Evolutionary conservation across 2,329 filamentous ascomycete genomes (phyloP), one percentile per base, ranked within the genome.

Genomic region (Penicillium thymicola): DNA sequence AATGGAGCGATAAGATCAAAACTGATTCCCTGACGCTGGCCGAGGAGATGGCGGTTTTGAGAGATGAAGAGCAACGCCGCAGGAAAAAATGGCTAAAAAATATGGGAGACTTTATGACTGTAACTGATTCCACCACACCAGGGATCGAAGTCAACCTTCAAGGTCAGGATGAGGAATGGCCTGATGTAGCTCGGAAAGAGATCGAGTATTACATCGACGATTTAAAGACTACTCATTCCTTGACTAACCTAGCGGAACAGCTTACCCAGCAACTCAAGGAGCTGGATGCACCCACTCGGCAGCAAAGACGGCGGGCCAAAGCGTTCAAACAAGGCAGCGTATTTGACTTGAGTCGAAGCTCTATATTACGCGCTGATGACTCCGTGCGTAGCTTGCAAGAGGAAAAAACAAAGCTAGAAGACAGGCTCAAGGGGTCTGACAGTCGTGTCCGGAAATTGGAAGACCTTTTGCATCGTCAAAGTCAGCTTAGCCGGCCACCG

Each of bases 281-380:
- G 52, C 80, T 97, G 14, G 87, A 87, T 70, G 85, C 83, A 54
- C 92, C 93, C 3, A 94, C 90, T 0, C 91, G 89, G 65, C 90
- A 94, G 71, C 92, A 96, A 70, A 85, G 87, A 59, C 92, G 91
- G 73, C 85, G 91, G 55, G 85, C 94, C 7, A 96, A 93, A 72
- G 92, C 91, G 5, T 97, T 99, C 79, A 97, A 97, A 71, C 94
- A 95, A 69, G 94, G 94, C 16, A 97, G 94, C 69, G 84, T 97
- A 37, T 92, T 97, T 67, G 94, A 97, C 70, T 82, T 97, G 59
- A 91, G 91, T n/a, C 86, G 89, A 67, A 95, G 90, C 62, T 93
- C 91, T 1, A 82, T 97, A 66, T 84, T 96, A 14, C 86, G 90
- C 38, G 92, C 90, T n/a, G 91, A 96, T 66, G 92, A 97, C 60